These are phyloP conservation scores for Lodderomyces pseudojiufengensis DNA, from an alignment of 1,139 yeast genomes.

Conservation along the genomic window DNA sequence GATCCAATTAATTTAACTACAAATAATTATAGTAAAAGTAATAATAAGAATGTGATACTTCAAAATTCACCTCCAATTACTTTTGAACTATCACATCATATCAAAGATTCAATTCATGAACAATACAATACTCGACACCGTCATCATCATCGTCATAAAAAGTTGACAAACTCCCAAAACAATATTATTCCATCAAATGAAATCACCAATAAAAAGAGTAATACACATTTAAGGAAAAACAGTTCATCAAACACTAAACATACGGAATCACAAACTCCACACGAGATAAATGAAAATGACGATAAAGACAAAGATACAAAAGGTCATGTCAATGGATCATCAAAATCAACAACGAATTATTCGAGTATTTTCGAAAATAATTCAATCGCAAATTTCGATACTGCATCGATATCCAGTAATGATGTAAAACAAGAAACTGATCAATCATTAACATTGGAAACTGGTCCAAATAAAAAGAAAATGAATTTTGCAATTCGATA, in stretches of 20 bases:
- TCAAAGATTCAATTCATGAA: slow-evolving; percentile 13
- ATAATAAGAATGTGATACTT: slow-evolving; percentile 3
- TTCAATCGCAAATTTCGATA: too few species aligned
- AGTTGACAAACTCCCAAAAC: too few species aligned
- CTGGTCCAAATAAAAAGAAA: slow-evolving; percentile 5
- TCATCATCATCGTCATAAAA: not conserved
- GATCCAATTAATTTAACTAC: too few species aligned
- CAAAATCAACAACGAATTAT: too few species aligned
- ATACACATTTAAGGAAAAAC: not conserved
- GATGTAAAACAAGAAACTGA: not conserved
- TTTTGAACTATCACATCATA: slow-evolving; percentile 25
- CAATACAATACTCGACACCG: not conserved
- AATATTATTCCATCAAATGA: too few species aligned
- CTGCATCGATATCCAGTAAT: not conserved
- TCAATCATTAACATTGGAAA: not conserved
- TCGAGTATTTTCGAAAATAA: too few species aligned
- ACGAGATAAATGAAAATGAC: not conserved
- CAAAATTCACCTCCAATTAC: slow-evolving; percentile 37
- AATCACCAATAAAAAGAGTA: too few species aligned
- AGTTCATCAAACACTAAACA: not conserved
- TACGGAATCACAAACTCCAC: not conserved
- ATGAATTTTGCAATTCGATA: slow-evolving; percentile 9
- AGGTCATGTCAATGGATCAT: too few species aligned
- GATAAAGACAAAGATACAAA: not conserved
- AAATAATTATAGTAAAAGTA: too few species aligned